Base-by-base conservation (phyloP, 2,329 filamentous ascomycete genomes). In the Sporothrix humicola region DNA sequence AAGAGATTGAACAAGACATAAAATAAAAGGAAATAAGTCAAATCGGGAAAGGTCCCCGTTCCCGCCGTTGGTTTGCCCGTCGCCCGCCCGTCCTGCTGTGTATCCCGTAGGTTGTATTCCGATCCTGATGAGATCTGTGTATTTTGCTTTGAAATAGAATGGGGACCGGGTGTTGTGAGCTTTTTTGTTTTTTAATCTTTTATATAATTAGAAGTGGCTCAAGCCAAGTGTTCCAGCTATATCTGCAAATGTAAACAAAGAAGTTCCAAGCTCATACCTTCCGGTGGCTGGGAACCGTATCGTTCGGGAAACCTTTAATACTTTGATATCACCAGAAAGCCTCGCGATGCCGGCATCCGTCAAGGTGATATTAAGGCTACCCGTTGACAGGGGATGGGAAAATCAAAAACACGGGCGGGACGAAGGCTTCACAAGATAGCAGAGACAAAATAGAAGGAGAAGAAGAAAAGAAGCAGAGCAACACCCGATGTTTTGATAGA, bases 51-150 rank as follows among this genome's bases (percentile, higher is more conserved):
- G 17, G 31, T 37, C 31, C 31, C 31, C 31, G 31, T 37, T 65
- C 42, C 42, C 61, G 61, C 61, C 61, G 61, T 66, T 66, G 42
- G 52, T 26, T 56, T 37, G 23, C 10, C 42, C 42, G 59, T 17
- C 37, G n/a, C 20, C 61, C 42, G 37, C 9, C 20, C 61, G 52
- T 26, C 15, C 58, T 61, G 58, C 20, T 12, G 61, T 66, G 61
- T 48, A 66, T 26, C 17, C 61, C 61, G 61, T 23, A 26, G 42
- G 23, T 56, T 56, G 58, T 61, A 61, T 31, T 46, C n/a, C 37
- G 59, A 65, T 46, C 59, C 59, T 65, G 5, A 12, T 65, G 59
- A 65, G 59, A 65, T 65, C 59, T n/a, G n/a, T 37, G 31, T 37
- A 37, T 37, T 37, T 37, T 37, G 31, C 5, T 37, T 37, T 37